Conservation (phyloP, 2,329 filamentous ascomycete species). For the Diplodia intermedia region DNA sequence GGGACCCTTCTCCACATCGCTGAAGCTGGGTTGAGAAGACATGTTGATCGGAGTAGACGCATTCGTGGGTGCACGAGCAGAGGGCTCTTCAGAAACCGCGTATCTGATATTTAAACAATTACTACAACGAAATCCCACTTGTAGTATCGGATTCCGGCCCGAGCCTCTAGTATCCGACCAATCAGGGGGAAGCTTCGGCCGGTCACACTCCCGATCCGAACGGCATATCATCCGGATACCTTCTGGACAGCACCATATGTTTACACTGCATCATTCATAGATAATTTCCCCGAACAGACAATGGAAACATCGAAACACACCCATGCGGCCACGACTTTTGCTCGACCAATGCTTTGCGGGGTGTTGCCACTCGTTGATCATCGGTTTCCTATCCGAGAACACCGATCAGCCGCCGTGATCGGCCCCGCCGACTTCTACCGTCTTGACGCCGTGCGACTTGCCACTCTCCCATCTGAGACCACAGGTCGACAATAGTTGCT, state of each 20-base stretch:
- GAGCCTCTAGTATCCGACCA: background rate
- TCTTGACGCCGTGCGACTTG: too few species aligned
- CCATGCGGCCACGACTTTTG: too few species aligned
- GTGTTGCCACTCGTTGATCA: too few species aligned
- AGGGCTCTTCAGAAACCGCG: background rate
- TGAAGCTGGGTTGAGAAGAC: background rate
- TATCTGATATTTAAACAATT: background rate
- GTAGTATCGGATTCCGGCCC: background rate
- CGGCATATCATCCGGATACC: background rate
- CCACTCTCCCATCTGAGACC: too few species aligned
- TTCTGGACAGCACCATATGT: background rate
- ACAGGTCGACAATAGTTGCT: too few species aligned
- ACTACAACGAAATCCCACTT: background rate
- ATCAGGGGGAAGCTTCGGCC: background rate
- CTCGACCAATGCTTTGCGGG: too few species aligned
- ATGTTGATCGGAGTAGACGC: background rate
- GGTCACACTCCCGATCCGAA: conserved; percentile 1
- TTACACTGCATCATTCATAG: background rate
- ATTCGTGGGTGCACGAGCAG: background rate
- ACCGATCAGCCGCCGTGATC: too few species aligned
- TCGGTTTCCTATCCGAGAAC: too few species aligned
- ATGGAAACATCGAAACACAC: too few species aligned
- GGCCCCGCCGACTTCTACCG: too few species aligned
- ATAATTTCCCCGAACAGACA: too few species aligned
- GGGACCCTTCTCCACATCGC: background rate